phyloP scores from a whole-genome alignment of 2,329 filamentous ascomycete genomes.

The Penicillium griseofulvum region DNA sequence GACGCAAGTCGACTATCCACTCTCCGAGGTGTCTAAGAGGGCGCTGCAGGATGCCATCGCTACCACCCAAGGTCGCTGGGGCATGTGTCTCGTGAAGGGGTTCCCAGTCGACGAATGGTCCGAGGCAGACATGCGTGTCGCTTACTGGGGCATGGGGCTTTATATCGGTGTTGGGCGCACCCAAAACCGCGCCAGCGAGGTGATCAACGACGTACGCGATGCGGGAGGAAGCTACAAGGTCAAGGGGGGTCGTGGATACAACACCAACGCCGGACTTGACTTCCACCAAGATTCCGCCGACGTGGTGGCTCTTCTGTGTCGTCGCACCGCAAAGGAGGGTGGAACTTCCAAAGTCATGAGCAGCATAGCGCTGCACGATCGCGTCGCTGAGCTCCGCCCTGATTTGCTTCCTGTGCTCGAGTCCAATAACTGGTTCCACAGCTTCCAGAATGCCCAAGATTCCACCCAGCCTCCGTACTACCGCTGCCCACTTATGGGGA shows the following conservation, averaged over 20 bases:
- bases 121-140: slow-evolving; percentile 7
- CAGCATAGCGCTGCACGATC: not conserved
- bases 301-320: slow-evolving; percentile 5
- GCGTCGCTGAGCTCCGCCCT: not conserved
- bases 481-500: not conserved
- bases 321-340: not conserved
- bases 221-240: slow-evolving; percentile 57
- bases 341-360: not conserved
- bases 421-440: not conserved
- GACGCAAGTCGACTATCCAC: not conserved
- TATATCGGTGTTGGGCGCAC: slow-evolving; percentile 57
- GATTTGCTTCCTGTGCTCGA: not conserved
- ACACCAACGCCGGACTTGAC: slow-evolving; percentile 9
- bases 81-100: slow-evolving; percentile 8
- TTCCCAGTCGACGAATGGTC: slow-evolving; percentile 3
- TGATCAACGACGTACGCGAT: slow-evolving; percentile 8
- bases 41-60: not conserved
- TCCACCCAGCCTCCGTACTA: not conserved
- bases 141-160: slow-evolving; percentile 40
- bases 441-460: not conserved
- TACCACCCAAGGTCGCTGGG: slow-evolving; percentile 8
- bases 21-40: not conserved
- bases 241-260: slow-evolving; percentile 6
- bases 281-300: slow-evolving; percentile 12
- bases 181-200: slow-evolving; percentile 43